Percentiles rank a stretch among this genome's conserved stretches.
phyloP scores from a whole-genome alignment of 306 rosid genomes.

The Medicago arabica region DNA sequence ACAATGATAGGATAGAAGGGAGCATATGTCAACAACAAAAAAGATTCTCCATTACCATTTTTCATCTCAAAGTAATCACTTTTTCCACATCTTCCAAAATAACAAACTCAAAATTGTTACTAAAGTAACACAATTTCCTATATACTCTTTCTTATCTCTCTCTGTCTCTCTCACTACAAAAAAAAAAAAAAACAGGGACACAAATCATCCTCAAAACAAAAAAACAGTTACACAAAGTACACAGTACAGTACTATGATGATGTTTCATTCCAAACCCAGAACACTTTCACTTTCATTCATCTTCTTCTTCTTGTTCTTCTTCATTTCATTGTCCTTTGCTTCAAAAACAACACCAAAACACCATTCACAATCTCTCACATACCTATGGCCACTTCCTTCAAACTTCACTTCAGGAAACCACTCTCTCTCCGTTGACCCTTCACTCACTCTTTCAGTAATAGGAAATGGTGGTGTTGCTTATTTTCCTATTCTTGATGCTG shows the following conservation, averaged over 20 bases:
- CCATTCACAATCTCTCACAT: conserved; percentile 49
- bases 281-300: conserved; percentile 26
- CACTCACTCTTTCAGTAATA: conserved; percentile 53
- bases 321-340: conserved; percentile 45
- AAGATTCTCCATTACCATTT: too few relatives aligned
- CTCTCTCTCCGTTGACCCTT: conserved; percentile 76
- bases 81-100: too few relatives aligned
- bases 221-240: background rate
- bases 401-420: conserved; percentile 64
- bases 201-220: background rate
- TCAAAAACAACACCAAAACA: background rate
- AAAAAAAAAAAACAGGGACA: background rate
- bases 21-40: too few relatives aligned
- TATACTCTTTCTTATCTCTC: background rate
- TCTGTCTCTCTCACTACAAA: background rate
- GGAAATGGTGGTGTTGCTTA: conserved; percentile 54
- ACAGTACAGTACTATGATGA: background rate
- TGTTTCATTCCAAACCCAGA: conserved; percentile 28
- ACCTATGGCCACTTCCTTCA: conserved; percentile 88
- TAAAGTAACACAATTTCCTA: too few relatives aligned
- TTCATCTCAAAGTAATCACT: too few relatives aligned
- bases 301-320: conserved; percentile 33
- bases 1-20: too few relatives aligned
- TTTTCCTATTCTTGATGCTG: conserved; percentile 56
- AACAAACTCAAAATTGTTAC: too few relatives aligned